Conservation (phyloP, 805 yeast species). For the Cephaloascus albidus region DNA sequence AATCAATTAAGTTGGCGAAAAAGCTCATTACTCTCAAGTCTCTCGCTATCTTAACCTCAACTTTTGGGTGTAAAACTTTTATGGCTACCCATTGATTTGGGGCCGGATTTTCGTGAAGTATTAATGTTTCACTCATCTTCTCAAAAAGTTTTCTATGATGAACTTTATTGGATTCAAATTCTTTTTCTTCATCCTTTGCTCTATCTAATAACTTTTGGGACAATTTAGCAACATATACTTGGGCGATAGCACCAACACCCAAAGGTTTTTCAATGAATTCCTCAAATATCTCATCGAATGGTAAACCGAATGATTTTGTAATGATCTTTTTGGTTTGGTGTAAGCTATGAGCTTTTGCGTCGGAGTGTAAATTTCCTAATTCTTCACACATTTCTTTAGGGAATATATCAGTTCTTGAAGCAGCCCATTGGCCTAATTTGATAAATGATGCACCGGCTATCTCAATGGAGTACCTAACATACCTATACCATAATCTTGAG, state of each 20-base stretch:
- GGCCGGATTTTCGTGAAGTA: constrained; percentile 12
- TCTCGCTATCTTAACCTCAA: constrained; percentile 59
- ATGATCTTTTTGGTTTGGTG: constrained; percentile 49
- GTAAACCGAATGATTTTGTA: constrained; percentile 46
- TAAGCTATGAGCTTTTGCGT: constrained; percentile 68
- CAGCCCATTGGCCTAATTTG: constrained; percentile 98
- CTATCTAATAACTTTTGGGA: constrained; percentile 32
- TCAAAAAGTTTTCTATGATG: constrained; percentile 1
- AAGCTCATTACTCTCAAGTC: constrained; percentile 79
- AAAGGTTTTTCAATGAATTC: constrained; percentile 68
- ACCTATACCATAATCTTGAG: constrained; percentile 58
- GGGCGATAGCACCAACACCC: constrained; percentile 99
- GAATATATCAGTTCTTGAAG: constrained; percentile 90
- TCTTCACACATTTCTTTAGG: constrained; percentile 71
- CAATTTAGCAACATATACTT: constrained; percentile 74
- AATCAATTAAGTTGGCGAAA: constrained; percentile 63
- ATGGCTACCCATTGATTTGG: constrained; percentile 67
- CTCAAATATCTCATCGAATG: constrained; percentile 71
- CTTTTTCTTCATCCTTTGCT: constrained; percentile 19
- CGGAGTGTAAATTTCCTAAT: constrained; percentile 70
- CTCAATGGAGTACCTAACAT: constrained; percentile 62
- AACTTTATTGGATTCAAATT: constrained; percentile 6
- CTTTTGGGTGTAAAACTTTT: constrained; percentile 88
- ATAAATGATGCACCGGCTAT: constrained; percentile 87
- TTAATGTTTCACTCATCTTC: constrained; percentile 3